These are phyloP conservation scores for Trypanosomatidae sp. DNA, from an alignment of 208 protist genomes.

Conservation along the genomic window DNA sequence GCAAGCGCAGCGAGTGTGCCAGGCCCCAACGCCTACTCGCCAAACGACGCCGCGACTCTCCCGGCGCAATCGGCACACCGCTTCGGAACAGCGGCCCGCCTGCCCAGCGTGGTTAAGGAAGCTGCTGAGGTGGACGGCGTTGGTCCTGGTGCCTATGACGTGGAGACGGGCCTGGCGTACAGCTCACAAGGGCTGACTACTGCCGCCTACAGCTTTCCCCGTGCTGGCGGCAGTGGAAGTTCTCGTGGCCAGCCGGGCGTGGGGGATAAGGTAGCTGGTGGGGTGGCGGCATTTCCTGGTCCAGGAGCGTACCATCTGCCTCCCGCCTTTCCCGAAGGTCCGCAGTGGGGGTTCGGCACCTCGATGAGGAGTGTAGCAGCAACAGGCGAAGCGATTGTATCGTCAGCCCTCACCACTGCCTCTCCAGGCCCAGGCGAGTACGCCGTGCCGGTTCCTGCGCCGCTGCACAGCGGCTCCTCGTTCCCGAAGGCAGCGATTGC, in stretches of 20 bases:
- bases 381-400: background rate
- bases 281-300: constrained; percentile 22
- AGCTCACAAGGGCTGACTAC: constrained; percentile 13
- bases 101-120: background rate
- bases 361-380: background rate
- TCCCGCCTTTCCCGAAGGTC: constrained; percentile 20
- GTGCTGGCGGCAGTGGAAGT: constrained; percentile 4
- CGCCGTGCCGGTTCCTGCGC: constrained; percentile 7
- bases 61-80: constrained; percentile 8
- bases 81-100: constrained; percentile 21
- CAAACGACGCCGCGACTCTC: constrained; percentile 6
- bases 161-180: constrained; percentile 5
- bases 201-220: constrained; percentile 22
- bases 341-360: constrained; percentile 31
- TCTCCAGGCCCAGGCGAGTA: constrained; percentile 20
- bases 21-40: constrained; percentile 23
- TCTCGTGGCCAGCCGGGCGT: background rate
- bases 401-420: background rate
- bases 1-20: background rate
- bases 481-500: constrained; percentile 11
- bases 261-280: background rate
- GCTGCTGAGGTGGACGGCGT: constrained; percentile 9
- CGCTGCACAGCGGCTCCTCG: constrained; percentile 13
- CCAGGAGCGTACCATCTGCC: constrained; percentile 42
- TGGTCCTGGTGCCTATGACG: constrained; percentile 58